Evolutionary conservation across 768 basidiomycete genomes (phyloP).

Genomic region (Leucosporidium scottii): DNA sequence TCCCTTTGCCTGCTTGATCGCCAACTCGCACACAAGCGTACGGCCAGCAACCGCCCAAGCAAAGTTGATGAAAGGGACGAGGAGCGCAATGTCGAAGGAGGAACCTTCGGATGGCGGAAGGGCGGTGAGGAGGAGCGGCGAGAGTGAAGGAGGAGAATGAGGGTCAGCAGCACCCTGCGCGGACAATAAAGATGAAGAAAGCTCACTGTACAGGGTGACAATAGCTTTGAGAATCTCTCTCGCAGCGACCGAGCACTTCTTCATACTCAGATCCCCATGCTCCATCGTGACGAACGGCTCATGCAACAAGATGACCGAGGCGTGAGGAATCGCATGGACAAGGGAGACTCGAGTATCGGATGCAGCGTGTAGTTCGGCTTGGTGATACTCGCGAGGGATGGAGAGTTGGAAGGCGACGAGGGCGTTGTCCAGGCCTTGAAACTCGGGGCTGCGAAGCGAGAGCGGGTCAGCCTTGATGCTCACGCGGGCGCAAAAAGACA

Average conservation of each 20-base stretch:
- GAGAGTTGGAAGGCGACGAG: background rate
- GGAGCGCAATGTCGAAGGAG: too few relatives aligned
- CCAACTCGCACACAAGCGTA: background rate
- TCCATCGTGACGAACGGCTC: background rate
- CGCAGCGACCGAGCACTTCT: background rate
- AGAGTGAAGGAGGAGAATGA: too few relatives aligned
- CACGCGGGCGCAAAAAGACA: too few relatives aligned
- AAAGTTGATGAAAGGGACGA: too few relatives aligned
- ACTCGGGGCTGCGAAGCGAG: background rate
- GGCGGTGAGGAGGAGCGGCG: too few relatives aligned
- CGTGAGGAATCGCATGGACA: background rate
- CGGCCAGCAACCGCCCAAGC: background rate
- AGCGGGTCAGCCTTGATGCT: background rate
- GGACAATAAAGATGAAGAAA: too few relatives aligned
- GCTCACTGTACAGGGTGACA: too few relatives aligned
- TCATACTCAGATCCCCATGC: background rate
- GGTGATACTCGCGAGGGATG: background rate
- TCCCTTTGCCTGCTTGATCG: background rate
- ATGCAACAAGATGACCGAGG: background rate
- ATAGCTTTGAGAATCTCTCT: background rate
- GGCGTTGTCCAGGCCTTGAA: background rate
- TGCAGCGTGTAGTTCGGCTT: background rate
- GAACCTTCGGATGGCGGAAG: too few relatives aligned
- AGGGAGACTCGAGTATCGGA: background rate
- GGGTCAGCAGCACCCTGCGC: too few relatives aligned